Evolutionary conservation across 192 early-diverging fungal species (phyloP).

Genomic region (Spizellomyces punctatus): DNA sequence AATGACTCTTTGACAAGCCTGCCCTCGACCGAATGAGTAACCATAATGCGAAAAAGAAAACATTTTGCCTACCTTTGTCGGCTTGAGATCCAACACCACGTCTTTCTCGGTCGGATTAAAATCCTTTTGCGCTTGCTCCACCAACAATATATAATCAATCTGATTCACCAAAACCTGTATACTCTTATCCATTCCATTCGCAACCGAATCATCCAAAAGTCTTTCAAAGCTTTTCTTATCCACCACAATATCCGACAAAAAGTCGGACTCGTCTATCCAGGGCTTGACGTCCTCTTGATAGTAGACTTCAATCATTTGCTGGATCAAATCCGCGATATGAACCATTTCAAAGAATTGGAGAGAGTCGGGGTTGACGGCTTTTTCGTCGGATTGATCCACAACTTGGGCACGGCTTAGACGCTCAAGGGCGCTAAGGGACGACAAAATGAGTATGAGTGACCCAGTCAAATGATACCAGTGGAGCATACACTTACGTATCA

Average conservation of each 20-base stretch:
- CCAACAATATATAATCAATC: slow-evolving; percentile 79
- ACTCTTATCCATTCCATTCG: slow-evolving; percentile 88
- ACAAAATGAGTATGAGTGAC: not conserved
- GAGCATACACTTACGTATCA: slow-evolving; percentile 34
- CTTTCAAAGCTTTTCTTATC: slow-evolving; percentile 91
- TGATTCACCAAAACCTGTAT: slow-evolving; percentile 86
- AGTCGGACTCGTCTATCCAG: slow-evolving; percentile 88
- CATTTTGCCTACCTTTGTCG: slow-evolving; percentile 61
- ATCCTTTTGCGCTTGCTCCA: slow-evolving; percentile 67
- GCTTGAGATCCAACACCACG: slow-evolving; percentile 61
- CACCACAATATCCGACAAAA: slow-evolving; percentile 86
- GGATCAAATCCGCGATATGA: slow-evolving; percentile 89
- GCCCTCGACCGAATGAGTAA: not conserved
- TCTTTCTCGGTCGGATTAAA: slow-evolving; percentile 72
- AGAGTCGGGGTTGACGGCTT: slow-evolving; percentile 58
- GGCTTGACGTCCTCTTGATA: slow-evolving; percentile 81
- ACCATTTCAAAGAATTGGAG: slow-evolving; percentile 92
- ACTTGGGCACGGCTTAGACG: slow-evolving; percentile 40
- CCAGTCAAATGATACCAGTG: not conserved
- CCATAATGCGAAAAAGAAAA: not conserved
- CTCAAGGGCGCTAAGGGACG: slow-evolving; percentile 41
- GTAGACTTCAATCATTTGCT: slow-evolving; percentile 95
- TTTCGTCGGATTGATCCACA: slow-evolving; percentile 38
- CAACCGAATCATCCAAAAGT: slow-evolving; percentile 86
- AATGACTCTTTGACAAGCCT: slow-evolving; percentile 79